These are phyloP conservation scores for Penicillium fuscoglaucum DNA, from an alignment of 2,329 filamentous ascomycete genomes.

Conservation along the genomic window DNA sequence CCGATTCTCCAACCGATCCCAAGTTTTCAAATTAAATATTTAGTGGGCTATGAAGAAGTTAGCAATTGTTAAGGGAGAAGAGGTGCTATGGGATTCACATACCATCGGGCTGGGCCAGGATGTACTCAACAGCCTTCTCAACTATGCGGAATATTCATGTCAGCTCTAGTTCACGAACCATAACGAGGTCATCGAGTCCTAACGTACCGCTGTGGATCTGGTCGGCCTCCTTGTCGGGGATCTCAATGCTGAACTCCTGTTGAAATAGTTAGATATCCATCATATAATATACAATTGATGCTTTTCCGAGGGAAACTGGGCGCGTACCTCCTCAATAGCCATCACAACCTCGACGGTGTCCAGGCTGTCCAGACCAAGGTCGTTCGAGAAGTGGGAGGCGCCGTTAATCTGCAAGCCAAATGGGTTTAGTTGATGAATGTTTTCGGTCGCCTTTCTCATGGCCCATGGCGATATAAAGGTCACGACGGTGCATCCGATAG, in stretches of 20 bases:
- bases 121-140: constrained; percentile 93
- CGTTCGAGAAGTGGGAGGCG: constrained; percentile 89
- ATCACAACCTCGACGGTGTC: constrained; percentile 99
- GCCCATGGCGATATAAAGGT: constrained; percentile 6
- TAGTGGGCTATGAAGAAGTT: constrained; percentile 38
- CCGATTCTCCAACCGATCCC: constrained; percentile 26
- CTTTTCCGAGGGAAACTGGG: constrained; percentile 15
- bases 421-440: constrained; percentile 24
- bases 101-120: constrained; percentile 88
- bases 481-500: constrained; percentile 6
- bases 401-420: constrained; percentile 67
- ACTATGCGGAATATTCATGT: constrained; percentile 55
- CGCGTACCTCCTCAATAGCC: constrained; percentile 91
- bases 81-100: constrained; percentile 49
- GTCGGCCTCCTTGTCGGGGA: constrained; percentile 95
- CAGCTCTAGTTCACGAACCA: neutral
- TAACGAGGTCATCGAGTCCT: neutral
- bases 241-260: constrained; percentile 87
- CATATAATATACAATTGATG: constrained; percentile 3
- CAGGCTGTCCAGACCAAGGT: constrained; percentile 93
- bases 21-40: constrained; percentile 32
- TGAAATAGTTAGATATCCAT: constrained; percentile 20
- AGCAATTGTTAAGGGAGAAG: constrained; percentile 9
- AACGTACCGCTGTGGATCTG: constrained; percentile 85
- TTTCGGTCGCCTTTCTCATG: constrained; percentile 5